phyloP scores from a whole-genome alignment of 768 basidiomycete species.

The button mushroom (Agaricus bisporus) region DNA sequence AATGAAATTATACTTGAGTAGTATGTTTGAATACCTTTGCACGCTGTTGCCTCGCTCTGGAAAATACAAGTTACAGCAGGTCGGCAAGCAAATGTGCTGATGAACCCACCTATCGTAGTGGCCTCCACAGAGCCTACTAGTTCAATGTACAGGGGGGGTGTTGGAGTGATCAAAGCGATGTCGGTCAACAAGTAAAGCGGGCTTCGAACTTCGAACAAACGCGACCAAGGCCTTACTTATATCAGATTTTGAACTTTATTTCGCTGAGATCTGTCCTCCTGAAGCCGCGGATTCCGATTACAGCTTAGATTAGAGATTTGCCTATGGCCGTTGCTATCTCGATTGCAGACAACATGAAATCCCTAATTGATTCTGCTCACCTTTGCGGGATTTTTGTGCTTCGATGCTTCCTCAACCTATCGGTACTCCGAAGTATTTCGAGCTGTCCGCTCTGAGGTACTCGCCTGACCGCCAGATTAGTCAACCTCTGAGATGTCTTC shows the following conservation, averaged over 20 bases:
- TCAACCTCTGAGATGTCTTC: slow-evolving; percentile 16
- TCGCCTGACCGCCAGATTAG: slow-evolving; percentile 43
- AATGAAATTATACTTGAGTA: background rate
- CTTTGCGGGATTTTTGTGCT: slow-evolving; percentile 24
- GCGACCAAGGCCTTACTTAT: slow-evolving; percentile 20
- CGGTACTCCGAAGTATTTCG: slow-evolving; percentile 32
- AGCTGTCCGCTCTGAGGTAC: slow-evolving; percentile 40
- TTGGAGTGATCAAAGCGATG: background rate
- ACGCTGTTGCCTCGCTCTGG: background rate
- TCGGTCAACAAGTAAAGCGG: slow-evolving; percentile 1
- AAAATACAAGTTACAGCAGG: background rate
- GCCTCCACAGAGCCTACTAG: background rate
- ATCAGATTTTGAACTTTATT: slow-evolving; percentile 23
- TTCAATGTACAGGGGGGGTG: background rate
- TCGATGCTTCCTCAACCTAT: slow-evolving; percentile 29
- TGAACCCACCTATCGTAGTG: background rate
- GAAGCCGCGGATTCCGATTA: slow-evolving; percentile 25
- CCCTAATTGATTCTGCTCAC: slow-evolving; percentile 13
- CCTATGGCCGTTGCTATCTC: slow-evolving; percentile 8
- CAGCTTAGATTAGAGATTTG: slow-evolving; percentile 24
- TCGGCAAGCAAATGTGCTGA: background rate
- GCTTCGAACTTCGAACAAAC: slow-evolving; percentile 1
- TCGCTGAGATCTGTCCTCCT: slow-evolving; percentile 16
- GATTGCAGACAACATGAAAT: slow-evolving; percentile 8
- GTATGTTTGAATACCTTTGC: slow-evolving; percentile 1